Conservation (phyloP, 306 rosid species). For the Sindora glabra region DNA sequence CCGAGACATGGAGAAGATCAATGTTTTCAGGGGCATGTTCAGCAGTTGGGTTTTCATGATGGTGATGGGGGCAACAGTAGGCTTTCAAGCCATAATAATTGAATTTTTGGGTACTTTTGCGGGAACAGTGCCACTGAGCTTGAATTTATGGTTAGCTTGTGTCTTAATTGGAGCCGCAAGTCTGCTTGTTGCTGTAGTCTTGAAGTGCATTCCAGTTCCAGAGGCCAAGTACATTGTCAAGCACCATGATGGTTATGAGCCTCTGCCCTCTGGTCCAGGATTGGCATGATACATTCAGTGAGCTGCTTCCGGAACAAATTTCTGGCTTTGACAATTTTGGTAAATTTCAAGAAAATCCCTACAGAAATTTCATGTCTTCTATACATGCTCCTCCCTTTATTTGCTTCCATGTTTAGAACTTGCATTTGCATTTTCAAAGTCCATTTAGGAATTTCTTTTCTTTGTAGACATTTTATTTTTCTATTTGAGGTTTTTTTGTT, state of each 20-base stretch:
- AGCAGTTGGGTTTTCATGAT: slow-evolving; percentile 48
- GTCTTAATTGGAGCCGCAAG: slow-evolving; percentile 59
- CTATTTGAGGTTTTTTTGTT: background rate
- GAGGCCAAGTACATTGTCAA: background rate
- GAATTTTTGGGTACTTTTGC: slow-evolving; percentile 69
- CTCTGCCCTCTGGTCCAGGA: slow-evolving; percentile 74
- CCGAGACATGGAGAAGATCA: slow-evolving; percentile 89
- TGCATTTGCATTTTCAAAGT: background rate
- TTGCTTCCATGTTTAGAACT: background rate
- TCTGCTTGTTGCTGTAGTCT: slow-evolving; percentile 39
- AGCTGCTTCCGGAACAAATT: background rate
- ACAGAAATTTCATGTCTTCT: background rate
- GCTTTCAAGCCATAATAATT: slow-evolving; percentile 60
- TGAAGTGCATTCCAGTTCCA: slow-evolving; percentile 64
- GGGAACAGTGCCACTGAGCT: slow-evolving; percentile 51
- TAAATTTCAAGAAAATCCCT: background rate
- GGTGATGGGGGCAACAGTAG: slow-evolving; percentile 45
- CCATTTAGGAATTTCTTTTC: background rate
- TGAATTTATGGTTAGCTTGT: slow-evolving; percentile 45
- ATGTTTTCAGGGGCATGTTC: slow-evolving; percentile 52
- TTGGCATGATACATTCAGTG: slow-evolving; percentile 27
- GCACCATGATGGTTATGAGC: slow-evolving; percentile 46
- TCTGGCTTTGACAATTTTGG: background rate
- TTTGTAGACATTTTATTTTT: background rate
- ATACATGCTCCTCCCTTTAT: no score